Conservation (phyloP, 768 basidiomycete genomes). For the Jaapia argillacea region DNA sequence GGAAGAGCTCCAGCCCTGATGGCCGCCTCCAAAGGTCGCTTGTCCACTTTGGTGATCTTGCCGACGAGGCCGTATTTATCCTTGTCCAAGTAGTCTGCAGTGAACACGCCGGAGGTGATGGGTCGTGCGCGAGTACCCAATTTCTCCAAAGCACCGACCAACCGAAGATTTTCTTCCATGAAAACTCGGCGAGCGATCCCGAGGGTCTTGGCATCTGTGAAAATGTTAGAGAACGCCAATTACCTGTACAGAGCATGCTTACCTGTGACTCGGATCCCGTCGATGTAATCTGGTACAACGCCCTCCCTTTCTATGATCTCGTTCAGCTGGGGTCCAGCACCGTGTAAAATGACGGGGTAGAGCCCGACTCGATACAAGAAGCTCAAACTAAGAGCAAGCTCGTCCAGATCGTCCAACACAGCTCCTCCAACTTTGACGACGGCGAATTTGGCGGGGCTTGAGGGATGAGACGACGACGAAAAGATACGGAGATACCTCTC, state of each 20-base stretch:
- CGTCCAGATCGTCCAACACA: conserved; percentile 85
- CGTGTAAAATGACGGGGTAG: conserved; percentile 97
- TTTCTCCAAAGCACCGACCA: conserved; percentile 86
- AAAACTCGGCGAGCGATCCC: conserved; percentile 93
- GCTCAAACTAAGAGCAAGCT: conserved; percentile 89
- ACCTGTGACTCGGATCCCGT: conserved; percentile 97
- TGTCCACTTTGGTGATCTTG: conserved; percentile 90
- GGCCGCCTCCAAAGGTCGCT: conserved; percentile 91
- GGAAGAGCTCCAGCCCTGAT: conserved; percentile 95
- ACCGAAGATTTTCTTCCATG: conserved; percentile 93
- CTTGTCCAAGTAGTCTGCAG: conserved; percentile 92
- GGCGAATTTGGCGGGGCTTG: conserved; percentile 89
- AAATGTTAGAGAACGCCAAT: neutral
- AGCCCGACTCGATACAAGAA: conserved; percentile 95
- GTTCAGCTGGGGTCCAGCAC: conserved; percentile 93
- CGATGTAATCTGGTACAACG: conserved; percentile 92
- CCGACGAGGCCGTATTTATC: conserved; percentile 94
- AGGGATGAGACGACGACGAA: conserved; percentile 82
- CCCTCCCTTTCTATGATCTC: conserved; percentile 89
- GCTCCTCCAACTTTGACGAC: conserved; percentile 98
- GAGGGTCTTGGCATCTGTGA: conserved; percentile 85
- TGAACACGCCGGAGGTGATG: conserved; percentile 96
- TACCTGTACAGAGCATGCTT: conserved; percentile 12
- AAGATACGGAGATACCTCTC: conserved; percentile 98
- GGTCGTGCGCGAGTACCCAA: conserved; percentile 96